Conservation (phyloP, 2,329 filamentous ascomycete genomes). For the Trichoderma koningii region DNA sequence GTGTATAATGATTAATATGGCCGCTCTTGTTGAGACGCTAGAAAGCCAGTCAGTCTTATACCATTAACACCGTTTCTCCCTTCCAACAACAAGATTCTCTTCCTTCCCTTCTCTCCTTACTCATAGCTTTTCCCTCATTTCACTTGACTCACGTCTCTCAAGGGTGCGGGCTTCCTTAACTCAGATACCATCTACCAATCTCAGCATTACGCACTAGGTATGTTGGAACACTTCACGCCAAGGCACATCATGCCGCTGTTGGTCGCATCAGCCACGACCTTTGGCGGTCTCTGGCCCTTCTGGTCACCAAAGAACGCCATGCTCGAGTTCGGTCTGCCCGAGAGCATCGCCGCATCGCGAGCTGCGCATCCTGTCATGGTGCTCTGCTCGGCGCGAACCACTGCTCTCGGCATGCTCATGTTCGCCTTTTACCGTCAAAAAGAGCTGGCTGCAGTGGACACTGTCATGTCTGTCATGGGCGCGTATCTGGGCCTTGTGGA, state of each 20-base stretch:
- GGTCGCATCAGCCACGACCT: constrained; percentile 24
- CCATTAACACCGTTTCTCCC: not conserved
- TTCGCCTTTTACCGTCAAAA: constrained; percentile 27
- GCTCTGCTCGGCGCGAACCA: constrained; percentile 23
- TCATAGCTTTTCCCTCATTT: too few relatives aligned
- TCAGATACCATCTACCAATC: too few relatives aligned
- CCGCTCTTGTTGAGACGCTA: not conserved
- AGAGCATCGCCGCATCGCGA: constrained; percentile 16
- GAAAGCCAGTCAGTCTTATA: not conserved
- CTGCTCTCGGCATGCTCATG: constrained; percentile 25
- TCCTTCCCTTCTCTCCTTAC: not conserved
- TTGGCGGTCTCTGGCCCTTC: constrained; percentile 29
- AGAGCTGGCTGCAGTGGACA: constrained; percentile 21
- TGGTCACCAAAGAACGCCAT: constrained; percentile 25
- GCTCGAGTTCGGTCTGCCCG: constrained; percentile 28
- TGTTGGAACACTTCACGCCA: constrained; percentile 23
- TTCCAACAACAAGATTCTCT: not conserved
- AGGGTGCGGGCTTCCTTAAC: not conserved
- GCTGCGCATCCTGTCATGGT: constrained; percentile 27
- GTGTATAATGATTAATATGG: too few relatives aligned
- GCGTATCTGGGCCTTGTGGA: constrained; percentile 27
- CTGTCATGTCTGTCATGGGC: constrained; percentile 26
- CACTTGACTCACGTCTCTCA: not conserved
- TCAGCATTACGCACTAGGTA: not conserved
- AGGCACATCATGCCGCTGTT: constrained; percentile 25